These are phyloP conservation scores for Austroboletus novae-zelandiae DNA, from an alignment of 1,284 basidiomycete species.

Conservation along the genomic window DNA sequence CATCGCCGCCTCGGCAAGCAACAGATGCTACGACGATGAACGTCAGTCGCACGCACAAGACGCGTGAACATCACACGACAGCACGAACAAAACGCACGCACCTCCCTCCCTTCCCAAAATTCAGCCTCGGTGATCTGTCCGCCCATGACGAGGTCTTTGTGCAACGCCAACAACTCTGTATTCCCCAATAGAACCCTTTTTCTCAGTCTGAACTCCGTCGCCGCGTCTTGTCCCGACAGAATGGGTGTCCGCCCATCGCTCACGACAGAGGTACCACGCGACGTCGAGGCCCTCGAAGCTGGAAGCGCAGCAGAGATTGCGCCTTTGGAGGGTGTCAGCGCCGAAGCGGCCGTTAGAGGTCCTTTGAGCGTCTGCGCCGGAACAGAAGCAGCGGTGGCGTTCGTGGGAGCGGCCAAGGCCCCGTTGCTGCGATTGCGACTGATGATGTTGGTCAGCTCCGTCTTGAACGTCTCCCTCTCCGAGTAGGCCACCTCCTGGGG, in stretches of 20 bases:
- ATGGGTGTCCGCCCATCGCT: slow-evolving; percentile 57
- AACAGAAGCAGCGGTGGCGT: slow-evolving; percentile 15
- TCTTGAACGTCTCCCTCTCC: slow-evolving; percentile 80
- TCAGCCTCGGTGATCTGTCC: slow-evolving; percentile 88
- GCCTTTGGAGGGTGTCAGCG: slow-evolving; percentile 27
- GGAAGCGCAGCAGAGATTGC: slow-evolving; percentile 26
- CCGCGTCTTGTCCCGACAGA: slow-evolving; percentile 55
- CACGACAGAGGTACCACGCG: slow-evolving; percentile 58
- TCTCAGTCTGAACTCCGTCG: slow-evolving; percentile 66
- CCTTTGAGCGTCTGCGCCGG: slow-evolving; percentile 32
- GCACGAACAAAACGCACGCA: slow-evolving; percentile 32
- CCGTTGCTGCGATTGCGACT: slow-evolving; percentile 56
- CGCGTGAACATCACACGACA: neutral
- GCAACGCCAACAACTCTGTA: slow-evolving; percentile 73
- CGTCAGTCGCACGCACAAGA: neutral
- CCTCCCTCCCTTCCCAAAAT: slow-evolving; percentile 95
- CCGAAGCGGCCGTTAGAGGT: slow-evolving; percentile 21
- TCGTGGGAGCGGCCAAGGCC: slow-evolving; percentile 3
- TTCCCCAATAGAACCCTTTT: slow-evolving; percentile 79
- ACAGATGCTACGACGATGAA: slow-evolving; percentile 51
- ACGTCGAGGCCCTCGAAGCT: slow-evolving; percentile 43
- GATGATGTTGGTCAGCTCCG: slow-evolving; percentile 71
- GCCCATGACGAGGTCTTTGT: slow-evolving; percentile 82
- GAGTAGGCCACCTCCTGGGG: slow-evolving; percentile 55
- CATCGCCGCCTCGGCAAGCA: slow-evolving; percentile 68